Base-by-base conservation (phyloP, 805 yeast genomes). In the Metahyphopichia silvanorum region DNA sequence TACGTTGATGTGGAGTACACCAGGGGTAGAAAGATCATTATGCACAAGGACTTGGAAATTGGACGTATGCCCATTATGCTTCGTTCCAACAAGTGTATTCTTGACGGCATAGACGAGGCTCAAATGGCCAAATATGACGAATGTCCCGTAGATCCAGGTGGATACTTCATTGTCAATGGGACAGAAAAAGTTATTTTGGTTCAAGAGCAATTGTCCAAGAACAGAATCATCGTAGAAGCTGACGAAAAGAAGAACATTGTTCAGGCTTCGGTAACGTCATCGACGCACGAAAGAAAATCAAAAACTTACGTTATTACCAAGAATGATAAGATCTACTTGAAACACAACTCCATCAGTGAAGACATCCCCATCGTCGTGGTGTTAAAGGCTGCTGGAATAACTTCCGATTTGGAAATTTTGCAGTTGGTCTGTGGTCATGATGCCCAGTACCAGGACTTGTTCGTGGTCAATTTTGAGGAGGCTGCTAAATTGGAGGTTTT, bases 11-110 rank as follows among this genome's bases (percentile, higher is more conserved):
- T 93, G 16, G 98, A 93, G 54, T 93, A 93, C 55, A 93, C 98
- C 0, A 75, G 97, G 55, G 98, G 98, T 21, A 72, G 91, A 42
- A 88, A 87, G 58, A 86, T 93, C 56, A 86, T 91, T 46, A 77
- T 86, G 69, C 91, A 87, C 47, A 75, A 84, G 49, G 94, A 87
- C 53, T 74, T 93, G 39, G 97, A 89, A 55, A 91, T 93, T 39
- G 99, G 98, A 21, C 77, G 95, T 52, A 93, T 93, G 96, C 98
- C 98, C n/a, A 81, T 93, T 50, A 93, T 93, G 98, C 71, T 93
- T 47, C 74, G 97, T 48, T 85, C 96, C 16, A 86, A 87, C 55
- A 87, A 88, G 56, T 93, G 98, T 72, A 80, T 86, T 21, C 66
- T 93, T 38, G 78, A 78, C 40, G 94, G 88, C 13, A 79, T 84